Conservation (phyloP, 768 basidiomycete genomes). For the Calvatia gigantea region DNA sequence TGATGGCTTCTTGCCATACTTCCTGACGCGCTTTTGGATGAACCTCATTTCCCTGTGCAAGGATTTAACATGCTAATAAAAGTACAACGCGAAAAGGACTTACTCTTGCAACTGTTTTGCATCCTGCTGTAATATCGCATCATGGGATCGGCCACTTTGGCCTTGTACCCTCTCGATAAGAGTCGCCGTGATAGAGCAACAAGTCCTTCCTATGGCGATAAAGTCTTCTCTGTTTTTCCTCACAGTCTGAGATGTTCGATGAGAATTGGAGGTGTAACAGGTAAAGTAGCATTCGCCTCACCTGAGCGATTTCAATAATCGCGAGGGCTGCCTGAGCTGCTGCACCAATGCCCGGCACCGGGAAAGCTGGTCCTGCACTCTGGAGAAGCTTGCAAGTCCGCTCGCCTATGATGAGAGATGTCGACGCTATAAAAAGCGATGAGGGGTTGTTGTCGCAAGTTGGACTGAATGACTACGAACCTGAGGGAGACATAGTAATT, state of each 20-base stretch:
- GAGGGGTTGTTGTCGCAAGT: background rate
- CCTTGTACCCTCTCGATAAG: slow-evolving; percentile 1
- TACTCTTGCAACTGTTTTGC: background rate
- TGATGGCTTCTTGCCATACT: background rate
- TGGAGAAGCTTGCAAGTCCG: background rate
- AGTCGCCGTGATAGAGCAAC: background rate
- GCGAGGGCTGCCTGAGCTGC: background rate
- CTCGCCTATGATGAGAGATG: background rate
- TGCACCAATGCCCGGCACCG: slow-evolving; percentile 1
- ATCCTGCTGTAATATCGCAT: background rate
- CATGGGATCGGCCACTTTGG: background rate
- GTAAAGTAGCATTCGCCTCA: background rate
- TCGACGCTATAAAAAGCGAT: background rate
- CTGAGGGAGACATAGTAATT: too few relatives aligned
- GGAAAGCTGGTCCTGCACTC: background rate
- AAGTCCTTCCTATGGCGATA: background rate
- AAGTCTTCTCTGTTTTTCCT: slow-evolving; percentile 1
- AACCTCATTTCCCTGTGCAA: background rate
- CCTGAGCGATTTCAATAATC: background rate
- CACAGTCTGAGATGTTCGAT: background rate
- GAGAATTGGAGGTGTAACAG: background rate
- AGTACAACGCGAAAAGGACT: background rate
- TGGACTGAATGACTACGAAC: background rate
- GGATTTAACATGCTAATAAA: background rate
- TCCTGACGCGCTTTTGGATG: background rate